Evolutionary conservation across 345 rosid species (phyloP).

Genomic region (Populus davidiana): DNA sequence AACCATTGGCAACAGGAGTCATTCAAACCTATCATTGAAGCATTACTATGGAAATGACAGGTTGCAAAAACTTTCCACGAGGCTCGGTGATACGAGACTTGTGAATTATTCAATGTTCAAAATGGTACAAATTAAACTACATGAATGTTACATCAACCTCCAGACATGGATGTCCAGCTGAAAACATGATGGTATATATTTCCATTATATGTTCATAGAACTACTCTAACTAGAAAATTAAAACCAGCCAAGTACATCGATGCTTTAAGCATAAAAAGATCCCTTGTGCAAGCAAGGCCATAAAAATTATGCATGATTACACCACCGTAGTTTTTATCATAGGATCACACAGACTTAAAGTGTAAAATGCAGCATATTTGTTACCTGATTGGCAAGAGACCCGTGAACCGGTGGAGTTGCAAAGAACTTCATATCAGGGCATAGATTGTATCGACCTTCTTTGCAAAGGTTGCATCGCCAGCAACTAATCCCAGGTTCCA

Average conservation of each 20-base stretch:
- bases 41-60: not conserved
- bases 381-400: slow-evolving; percentile 82
- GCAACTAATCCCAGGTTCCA: slow-evolving; percentile 93
- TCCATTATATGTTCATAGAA: not conserved
- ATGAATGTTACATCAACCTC: not conserved
- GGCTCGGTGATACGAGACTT: not conserved
- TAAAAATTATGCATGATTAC: not conserved
- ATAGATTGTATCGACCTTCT: slow-evolving; percentile 80
- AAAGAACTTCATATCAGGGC: slow-evolving; percentile 91
- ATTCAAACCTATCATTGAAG: not conserved
- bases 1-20: not conserved
- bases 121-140: not conserved
- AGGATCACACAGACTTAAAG: not conserved
- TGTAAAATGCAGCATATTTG: not conserved
- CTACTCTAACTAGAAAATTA: too few relatives aligned
- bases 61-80: not conserved
- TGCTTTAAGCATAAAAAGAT: not conserved
- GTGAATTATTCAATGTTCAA: not conserved
- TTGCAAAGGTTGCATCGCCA: slow-evolving; percentile 68
- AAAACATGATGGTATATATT: not conserved
- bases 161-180: not conserved
- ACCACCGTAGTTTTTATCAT: too few relatives aligned
- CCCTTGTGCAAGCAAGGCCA: not conserved
- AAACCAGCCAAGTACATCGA: not conserved
- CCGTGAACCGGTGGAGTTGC: slow-evolving; percentile 94